A percentile compares a stretch with the other conserved stretches of the same genome.
These are phyloP conservation scores for Rhazya stricta DNA, from an alignment of 257 asterid genomes.

Conservation along the genomic window DNA sequence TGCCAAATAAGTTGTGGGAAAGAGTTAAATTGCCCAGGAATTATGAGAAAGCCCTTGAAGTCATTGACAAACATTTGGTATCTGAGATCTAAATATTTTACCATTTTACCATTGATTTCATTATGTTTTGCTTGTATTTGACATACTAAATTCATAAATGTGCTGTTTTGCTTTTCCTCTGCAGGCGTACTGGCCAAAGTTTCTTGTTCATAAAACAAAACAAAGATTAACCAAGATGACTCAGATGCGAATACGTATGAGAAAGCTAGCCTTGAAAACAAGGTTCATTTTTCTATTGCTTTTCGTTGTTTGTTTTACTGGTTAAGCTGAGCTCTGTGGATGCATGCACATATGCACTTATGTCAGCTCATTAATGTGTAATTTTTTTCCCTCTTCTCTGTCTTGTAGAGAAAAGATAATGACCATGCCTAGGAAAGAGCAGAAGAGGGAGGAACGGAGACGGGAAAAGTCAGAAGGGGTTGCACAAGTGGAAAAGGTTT, in stretches of 20 bases:
- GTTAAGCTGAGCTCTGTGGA: background rate
- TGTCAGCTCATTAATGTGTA: background rate
- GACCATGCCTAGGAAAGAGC: slow-evolving; percentile 74
- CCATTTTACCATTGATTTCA: slow-evolving; percentile 1
- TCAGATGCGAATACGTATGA: slow-evolving; percentile 97
- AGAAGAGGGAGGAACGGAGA: slow-evolving; percentile 79
- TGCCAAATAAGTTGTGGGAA: slow-evolving; percentile 97
- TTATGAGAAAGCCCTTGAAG: slow-evolving; percentile 83
- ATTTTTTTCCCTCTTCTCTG: slow-evolving; percentile 5
- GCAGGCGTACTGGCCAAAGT: slow-evolving; percentile 91
- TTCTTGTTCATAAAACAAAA: slow-evolving; percentile 80
- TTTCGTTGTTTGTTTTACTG: background rate
- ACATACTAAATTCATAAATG: slow-evolving; percentile 4
- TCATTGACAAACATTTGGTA: slow-evolving; percentile 96
- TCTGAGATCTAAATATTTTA: background rate
- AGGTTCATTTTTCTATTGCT: slow-evolving; percentile 39
- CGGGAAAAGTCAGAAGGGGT: slow-evolving; percentile 91
- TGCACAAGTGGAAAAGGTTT: slow-evolving; percentile 69
- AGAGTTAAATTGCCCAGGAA: slow-evolving; percentile 89
- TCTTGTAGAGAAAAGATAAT: slow-evolving; percentile 78
- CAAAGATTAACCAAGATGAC: slow-evolving; percentile 96
- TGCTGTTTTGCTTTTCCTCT: background rate
- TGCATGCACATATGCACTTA: background rate
- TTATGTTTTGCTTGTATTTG: background rate
- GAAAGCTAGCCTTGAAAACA: slow-evolving; percentile 90